Evolutionary conservation across 164 flowering plant species (phyloP).

Genomic region (Sextonia rubra): DNA sequence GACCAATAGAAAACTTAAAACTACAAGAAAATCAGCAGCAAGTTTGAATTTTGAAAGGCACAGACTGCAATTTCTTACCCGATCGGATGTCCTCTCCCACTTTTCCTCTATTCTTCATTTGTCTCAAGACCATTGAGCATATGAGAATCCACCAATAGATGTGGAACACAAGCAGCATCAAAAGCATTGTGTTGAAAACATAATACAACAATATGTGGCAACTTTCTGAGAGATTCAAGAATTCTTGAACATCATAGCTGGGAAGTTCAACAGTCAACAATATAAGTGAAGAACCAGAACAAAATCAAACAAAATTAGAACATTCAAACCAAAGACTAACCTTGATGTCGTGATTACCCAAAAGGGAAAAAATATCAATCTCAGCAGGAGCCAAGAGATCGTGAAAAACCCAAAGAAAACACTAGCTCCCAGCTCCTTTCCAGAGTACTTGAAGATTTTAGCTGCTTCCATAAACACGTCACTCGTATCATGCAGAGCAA

Average conservation of each 20-base stretch:
- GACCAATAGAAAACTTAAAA: not conserved
- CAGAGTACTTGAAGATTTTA: slow-evolving; percentile 77
- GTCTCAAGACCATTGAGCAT: slow-evolving; percentile 68
- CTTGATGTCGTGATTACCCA: slow-evolving; percentile 70
- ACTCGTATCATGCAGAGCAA: slow-evolving; percentile 84
- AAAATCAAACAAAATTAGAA: not conserved
- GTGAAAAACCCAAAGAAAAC: slow-evolving; percentile 72
- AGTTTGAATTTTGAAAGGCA: not conserved
- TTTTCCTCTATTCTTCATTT: slow-evolving; percentile 76
- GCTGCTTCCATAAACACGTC: slow-evolving; percentile 93
- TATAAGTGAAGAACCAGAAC: not conserved
- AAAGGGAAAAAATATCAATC: slow-evolving; percentile 79
- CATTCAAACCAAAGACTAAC: slow-evolving; percentile 29
- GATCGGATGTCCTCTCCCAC: slow-evolving; percentile 97
- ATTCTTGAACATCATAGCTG: slow-evolving; percentile 42
- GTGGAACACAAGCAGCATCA: slow-evolving; percentile 78
- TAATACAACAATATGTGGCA: slow-evolving; percentile 45
- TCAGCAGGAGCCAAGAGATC: slow-evolving; percentile 71
- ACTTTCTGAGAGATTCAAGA: slow-evolving; percentile 39
- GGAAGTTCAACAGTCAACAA: slow-evolving; percentile 15
- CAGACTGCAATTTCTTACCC: slow-evolving; percentile 35
- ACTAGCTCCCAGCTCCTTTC: slow-evolving; percentile 75
- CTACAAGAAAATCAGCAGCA: not conserved
- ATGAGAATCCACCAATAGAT: slow-evolving; percentile 95
- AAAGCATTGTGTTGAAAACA: slow-evolving; percentile 72